Evolutionary conservation across 768 basidiomycete genomes (phyloP), one percentile per base, ranked within the genome.

Genomic region (Gelatoporia subvermispora): DNA sequence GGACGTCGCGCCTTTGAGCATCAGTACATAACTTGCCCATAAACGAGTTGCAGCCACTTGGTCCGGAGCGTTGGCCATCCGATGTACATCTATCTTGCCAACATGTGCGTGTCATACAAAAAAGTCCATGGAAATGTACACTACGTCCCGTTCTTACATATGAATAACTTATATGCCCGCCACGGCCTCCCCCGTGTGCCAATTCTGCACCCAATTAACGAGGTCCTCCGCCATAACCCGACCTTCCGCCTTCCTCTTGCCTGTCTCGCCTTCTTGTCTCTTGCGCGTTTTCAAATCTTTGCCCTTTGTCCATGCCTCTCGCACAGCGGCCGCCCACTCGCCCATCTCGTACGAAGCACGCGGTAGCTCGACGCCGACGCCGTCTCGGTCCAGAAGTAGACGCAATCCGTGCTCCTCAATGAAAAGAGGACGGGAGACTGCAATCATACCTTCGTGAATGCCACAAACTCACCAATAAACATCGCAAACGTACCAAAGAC

Each of bases 361-460:
- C 15, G 77, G 68, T 31, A 90, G 73, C 63, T 87, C 85, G 24
- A 88, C 71, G 8, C 85, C 85, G 15, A 82, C 78, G 13, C 87
- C 88, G 39, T 83, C 77, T 20, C 67, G 68, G 35, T 78, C 70
- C 35, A 90, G 77, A 25, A 85, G 68, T 13, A 82, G 69, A 4
- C 80, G 77, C 25, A 91, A 69, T 3, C 88, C 88, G 56, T 85
- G 81, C 60, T 91, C 88, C 58, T 90, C 88, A 36, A 89, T 79
- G 56, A 91, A 90, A 34, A 89, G 69, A 0, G 88, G 88, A 2
- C 88, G 74, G 1, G 88, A 82, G 11, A 90, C 85, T 85, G 59
- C 22, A 31, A 37, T 23, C 20, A 37, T 23, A 2, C 17, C 46
- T 35, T 46, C 28, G 8, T 9, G 22, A 41, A 23, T 28, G 10